A percentile compares a stretch with the other conserved stretches of the same genome.
phyloP scores from a whole-genome alignment of 495 filamentous ascomycete genomes.

The Jackrogersella multiformis region DNA sequence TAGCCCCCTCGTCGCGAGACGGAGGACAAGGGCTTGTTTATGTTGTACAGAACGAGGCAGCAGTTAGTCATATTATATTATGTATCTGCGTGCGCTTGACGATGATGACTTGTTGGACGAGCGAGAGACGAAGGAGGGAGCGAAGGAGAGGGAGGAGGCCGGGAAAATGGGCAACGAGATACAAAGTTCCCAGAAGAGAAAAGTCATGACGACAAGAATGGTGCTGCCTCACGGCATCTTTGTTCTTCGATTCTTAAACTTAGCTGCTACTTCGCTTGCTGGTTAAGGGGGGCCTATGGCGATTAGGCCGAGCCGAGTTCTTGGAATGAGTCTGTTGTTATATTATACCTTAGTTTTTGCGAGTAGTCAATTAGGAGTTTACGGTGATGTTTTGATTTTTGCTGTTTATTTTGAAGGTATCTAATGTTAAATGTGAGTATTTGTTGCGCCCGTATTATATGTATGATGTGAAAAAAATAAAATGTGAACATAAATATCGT shows the following conservation, averaged over 20 bases:
- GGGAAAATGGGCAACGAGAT: slow-evolving; percentile 5
- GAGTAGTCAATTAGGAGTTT: slow-evolving; percentile 48
- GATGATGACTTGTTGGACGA: slow-evolving; percentile 27
- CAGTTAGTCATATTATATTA: background rate
- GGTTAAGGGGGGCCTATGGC: background rate
- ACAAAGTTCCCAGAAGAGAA: slow-evolving; percentile 33
- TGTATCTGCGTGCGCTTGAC: slow-evolving; percentile 2
- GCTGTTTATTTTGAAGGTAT: background rate
- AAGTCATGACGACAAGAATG: slow-evolving; percentile 46
- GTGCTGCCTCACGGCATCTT: slow-evolving; percentile 58
- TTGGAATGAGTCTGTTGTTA: slow-evolving; percentile 35
- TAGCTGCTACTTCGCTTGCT: slow-evolving; percentile 5
- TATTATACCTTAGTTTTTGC: slow-evolving; percentile 42
- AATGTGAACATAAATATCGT: background rate
- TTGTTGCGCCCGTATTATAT: background rate
- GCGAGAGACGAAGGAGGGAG: slow-evolving; percentile 1
- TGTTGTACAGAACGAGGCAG: slow-evolving; percentile 37
- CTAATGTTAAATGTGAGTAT: background rate
- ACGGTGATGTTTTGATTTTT: background rate
- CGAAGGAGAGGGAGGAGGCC: slow-evolving; percentile 3
- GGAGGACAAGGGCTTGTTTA: slow-evolving; percentile 39
- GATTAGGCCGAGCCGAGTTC: slow-evolving; percentile 18
- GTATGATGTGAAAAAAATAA: background rate
- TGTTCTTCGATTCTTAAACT: slow-evolving; percentile 41
- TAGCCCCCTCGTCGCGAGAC: slow-evolving; percentile 30